Percentiles rank a stretch among this genome's conserved stretches.
These are phyloP conservation scores for Poa pratensis DNA, from an alignment of 176 grass and related monocot species.

Conservation along the genomic window DNA sequence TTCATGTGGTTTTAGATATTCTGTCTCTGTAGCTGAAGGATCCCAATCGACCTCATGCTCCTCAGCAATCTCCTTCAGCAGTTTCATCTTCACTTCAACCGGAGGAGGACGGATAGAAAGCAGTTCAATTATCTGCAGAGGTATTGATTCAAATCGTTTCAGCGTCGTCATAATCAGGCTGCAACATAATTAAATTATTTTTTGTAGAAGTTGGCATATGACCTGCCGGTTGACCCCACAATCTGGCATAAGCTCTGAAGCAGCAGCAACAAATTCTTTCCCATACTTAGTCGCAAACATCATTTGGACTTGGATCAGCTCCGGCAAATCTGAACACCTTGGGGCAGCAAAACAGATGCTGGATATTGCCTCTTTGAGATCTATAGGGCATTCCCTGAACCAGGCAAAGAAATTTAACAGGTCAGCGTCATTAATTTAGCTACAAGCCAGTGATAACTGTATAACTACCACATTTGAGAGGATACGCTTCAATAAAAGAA, in stretches of 20 bases:
- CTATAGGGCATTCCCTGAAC: constrained; percentile 94
- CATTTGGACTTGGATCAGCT: constrained; percentile 92
- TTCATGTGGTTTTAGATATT: constrained; percentile 87
- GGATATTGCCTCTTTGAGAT: constrained; percentile 99
- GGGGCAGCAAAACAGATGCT: constrained; percentile 98
- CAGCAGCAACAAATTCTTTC: constrained; percentile 85
- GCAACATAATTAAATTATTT: constrained; percentile 25
- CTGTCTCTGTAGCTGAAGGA: constrained; percentile 77
- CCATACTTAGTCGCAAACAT: constrained; percentile 94
- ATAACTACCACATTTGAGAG: neutral
- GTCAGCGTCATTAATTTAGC: constrained; percentile 20
- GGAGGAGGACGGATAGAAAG: constrained; percentile 85
- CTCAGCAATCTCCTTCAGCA: constrained; percentile 96
- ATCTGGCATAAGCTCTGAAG: constrained; percentile 86
- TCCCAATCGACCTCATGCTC: constrained; percentile 98
- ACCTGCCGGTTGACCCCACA: constrained; percentile 98
- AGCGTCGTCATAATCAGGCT: neutral
- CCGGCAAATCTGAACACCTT: constrained; percentile 87
- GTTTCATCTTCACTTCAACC: constrained; percentile 80
- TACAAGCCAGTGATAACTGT: neutral
- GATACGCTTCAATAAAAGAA: neutral
- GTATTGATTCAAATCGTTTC: constrained; percentile 21
- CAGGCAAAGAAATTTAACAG: constrained; percentile 11
- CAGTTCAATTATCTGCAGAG: constrained; percentile 90
- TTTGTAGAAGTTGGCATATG: constrained; percentile 24